Evolutionary conservation across 805 yeast species (phyloP), one percentile per base, ranked within the genome.

Genomic region (Tetrapisispora pingtungensis): DNA sequence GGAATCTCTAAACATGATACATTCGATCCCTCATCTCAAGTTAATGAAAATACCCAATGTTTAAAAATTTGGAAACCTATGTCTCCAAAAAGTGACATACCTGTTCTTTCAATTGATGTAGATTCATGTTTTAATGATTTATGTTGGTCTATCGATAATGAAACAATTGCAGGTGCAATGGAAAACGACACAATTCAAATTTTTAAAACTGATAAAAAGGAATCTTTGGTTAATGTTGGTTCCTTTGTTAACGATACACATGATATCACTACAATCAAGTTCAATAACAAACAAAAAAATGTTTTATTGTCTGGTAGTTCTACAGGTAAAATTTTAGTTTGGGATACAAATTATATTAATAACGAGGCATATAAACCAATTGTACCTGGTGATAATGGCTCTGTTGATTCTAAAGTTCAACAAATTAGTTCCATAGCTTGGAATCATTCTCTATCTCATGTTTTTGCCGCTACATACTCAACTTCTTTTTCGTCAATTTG

Each of bases 401-500:
- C n/a, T 10, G 7, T 10, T n/a, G 39, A 14, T 33, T 15, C 3
- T 5, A 26, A 17, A 33, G 13, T 13, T 10, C 95, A 84, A 53
- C 90, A 83, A 54, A 75, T 93, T 45, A 75, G 80, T 33, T 75
- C 84, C 28, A 75, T 93, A 19, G 77, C 96, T 2, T 93, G 97
- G 97, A 93, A 93, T 68, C 78, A 81, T 57, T 69, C 76, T 31
- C 82, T 84, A 44, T 68, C 82, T 33, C 95, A 90, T 58, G 88
- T 93, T 52, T 78, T 93, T 64, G 98, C 97, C n/a, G 74, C 86
- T 42, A 93, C 95, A 12, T 86, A 94, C 37, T 19, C 32, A 1
- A 77, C 78, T 54, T 94, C 94, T 15, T 84, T 77, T 61, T 80
- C 96, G 3, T 81, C 96, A 1, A 80, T 93, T 52, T 93, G 97